These are phyloP conservation scores for Aspergillus tubingensis DNA, from an alignment of 2,329 filamentous ascomycete species.

Conservation along the genomic window DNA sequence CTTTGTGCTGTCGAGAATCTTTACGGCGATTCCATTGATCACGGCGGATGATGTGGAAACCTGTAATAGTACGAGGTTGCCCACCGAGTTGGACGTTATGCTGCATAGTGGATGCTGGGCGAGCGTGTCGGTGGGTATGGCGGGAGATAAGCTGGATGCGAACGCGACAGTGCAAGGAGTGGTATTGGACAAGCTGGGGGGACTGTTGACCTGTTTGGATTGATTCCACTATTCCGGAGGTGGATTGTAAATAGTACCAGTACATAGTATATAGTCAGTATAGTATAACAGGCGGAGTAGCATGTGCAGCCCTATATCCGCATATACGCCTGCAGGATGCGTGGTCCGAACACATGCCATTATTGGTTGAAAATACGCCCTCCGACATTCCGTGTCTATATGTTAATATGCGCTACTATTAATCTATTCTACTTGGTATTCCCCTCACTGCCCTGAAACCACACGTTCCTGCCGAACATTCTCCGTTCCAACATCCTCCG, in stretches of 20 bases:
- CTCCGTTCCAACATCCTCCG: no score
- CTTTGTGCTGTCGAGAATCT: conserved; percentile 65
- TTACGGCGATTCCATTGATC: conserved; percentile 45
- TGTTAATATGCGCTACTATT: no score
- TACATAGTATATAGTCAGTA: no score
- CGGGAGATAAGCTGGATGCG: conserved; percentile 62
- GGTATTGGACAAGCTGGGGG: conserved; percentile 54
- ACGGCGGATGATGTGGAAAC: conserved; percentile 55
- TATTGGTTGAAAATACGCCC: background rate
- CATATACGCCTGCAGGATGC: background rate
- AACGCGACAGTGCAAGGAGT: conserved; percentile 53
- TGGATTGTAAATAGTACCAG: no score
- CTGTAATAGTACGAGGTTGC: conserved; percentile 59
- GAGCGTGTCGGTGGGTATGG: conserved; percentile 64
- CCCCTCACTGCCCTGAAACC: no score
- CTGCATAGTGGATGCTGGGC: conserved; percentile 58
- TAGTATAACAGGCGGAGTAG: no score
- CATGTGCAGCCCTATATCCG: conserved; percentile 27
- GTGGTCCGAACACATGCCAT: background rate
- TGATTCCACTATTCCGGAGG: background rate
- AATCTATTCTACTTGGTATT: no score
- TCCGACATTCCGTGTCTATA: background rate
- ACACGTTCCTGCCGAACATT: no score
- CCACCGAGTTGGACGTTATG: conserved; percentile 60
- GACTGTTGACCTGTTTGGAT: conserved; percentile 51